A percentile compares a stretch with the other conserved stretches of the same genome.
Conservation (phyloP, 306 rosid species). For the Canavalia gladiata region DNA sequence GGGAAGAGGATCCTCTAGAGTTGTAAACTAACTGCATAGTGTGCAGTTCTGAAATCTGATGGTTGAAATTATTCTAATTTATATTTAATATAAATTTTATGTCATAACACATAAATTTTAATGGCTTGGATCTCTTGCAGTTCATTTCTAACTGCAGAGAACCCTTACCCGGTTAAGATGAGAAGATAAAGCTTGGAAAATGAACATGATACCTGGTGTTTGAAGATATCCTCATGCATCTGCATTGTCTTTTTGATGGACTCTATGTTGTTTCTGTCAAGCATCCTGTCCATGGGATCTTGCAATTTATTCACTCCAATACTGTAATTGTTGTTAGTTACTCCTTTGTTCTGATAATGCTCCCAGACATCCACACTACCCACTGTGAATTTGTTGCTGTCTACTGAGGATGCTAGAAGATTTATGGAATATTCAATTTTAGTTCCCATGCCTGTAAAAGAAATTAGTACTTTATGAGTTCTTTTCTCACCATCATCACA, state of each 20-base stretch:
- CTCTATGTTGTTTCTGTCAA: conserved; percentile 65
- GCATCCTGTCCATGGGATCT: conserved; percentile 63
- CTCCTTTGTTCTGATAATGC: conserved; percentile 58
- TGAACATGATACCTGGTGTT: conserved; percentile 69
- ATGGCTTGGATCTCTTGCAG: too few species aligned
- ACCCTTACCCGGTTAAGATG: background rate
- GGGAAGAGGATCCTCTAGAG: background rate
- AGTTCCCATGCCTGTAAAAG: conserved; percentile 92
- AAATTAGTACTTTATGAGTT: conserved; percentile 4
- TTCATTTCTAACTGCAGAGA: background rate
- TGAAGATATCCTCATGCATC: conserved; percentile 84
- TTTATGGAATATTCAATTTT: conserved; percentile 74
- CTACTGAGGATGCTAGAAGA: conserved; percentile 61
- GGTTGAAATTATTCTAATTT: too few species aligned
- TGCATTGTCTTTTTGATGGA: conserved; percentile 88
- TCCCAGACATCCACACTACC: conserved; percentile 76
- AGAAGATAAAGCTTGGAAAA: conserved; percentile 16
- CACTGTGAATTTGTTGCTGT: conserved; percentile 58
- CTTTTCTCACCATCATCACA: conserved; percentile 18
- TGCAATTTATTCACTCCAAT: conserved; percentile 55
- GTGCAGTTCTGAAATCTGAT: too few species aligned
- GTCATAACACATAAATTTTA: too few species aligned
- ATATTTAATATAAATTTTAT: too few species aligned
- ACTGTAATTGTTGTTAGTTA: conserved; percentile 48
- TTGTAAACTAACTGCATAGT: too few species aligned